These are phyloP conservation scores for Colletotrichum acutatum DNA, from an alignment of 2,329 filamentous ascomycete genomes.

Conservation along the genomic window DNA sequence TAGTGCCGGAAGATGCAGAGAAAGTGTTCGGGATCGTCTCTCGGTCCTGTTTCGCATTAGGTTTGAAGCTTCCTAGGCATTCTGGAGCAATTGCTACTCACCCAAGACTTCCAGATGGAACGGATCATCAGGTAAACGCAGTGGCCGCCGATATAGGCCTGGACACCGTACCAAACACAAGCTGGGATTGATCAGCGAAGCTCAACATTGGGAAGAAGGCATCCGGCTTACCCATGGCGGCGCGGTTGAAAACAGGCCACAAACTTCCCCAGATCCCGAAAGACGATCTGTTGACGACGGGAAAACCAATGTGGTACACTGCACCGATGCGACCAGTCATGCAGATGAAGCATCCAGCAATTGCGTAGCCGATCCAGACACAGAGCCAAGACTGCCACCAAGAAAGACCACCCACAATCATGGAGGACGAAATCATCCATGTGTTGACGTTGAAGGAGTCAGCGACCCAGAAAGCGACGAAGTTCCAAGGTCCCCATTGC, in stretches of 20 bases:
- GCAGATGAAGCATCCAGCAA: slow-evolving; percentile 80
- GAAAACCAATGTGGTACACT: slow-evolving; percentile 89
- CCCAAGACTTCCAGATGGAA: slow-evolving; percentile 80
- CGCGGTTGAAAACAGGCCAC: slow-evolving; percentile 90
- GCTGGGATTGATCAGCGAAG: slow-evolving; percentile 51
- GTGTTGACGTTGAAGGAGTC: slow-evolving; percentile 92
- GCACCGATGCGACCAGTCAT: slow-evolving; percentile 86
- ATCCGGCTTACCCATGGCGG: slow-evolving; percentile 71
- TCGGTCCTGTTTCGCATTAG: slow-evolving; percentile 48
- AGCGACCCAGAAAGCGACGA: slow-evolving; percentile 87
- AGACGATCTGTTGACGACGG: slow-evolving; percentile 79
- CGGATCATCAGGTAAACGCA: slow-evolving; percentile 92
- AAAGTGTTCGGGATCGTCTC: slow-evolving; percentile 75
- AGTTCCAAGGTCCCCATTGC: slow-evolving; percentile 89
- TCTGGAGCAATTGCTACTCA: slow-evolving; percentile 42
- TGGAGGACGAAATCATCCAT: slow-evolving; percentile 75
- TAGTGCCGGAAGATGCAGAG: slow-evolving; percentile 72
- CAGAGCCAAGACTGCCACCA: slow-evolving; percentile 96
- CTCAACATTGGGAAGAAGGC: too few relatives aligned
- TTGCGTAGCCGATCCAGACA: slow-evolving; percentile 86
- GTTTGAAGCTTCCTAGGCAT: not conserved
- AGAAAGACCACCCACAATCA: slow-evolving; percentile 80
- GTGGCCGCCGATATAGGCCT: slow-evolving; percentile 84
- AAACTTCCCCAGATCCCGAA: slow-evolving; percentile 92
- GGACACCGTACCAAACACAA: slow-evolving; percentile 89